Conservation (phyloP, 2,329 filamentous ascomycete species). For the Sclerotinia glacialis region DNA sequence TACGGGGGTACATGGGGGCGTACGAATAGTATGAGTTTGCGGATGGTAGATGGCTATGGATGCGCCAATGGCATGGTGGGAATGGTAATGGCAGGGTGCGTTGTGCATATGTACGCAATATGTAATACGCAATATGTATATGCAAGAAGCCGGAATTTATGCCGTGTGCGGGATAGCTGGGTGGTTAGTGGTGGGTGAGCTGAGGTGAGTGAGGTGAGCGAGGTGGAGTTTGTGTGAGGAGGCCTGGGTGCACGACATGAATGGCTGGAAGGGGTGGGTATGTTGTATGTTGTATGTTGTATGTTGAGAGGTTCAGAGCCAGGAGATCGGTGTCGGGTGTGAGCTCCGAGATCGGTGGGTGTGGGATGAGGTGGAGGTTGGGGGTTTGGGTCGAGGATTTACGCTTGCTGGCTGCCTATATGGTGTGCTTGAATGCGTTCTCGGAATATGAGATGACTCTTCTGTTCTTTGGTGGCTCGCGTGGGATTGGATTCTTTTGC, state of each 20-base stretch:
- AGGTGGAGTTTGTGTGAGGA: neutral
- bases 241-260: neutral
- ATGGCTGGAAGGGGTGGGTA: no score
- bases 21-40: neutral
- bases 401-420: neutral
- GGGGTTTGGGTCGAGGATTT: no score
- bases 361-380: neutral
- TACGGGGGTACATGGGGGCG: neutral
- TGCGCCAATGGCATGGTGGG: no score
- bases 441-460: no score
- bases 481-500: no score
- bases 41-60: neutral
- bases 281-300: no score
- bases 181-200: no score
- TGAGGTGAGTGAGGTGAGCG: no score
- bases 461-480: no score
- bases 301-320: neutral
- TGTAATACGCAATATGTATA: no score
- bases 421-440: neutral
- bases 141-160: no score
- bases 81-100: neutral
- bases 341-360: neutral
- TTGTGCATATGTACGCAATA: neutral
- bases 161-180: no score
- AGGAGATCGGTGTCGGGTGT: constrained; percentile 2